These are phyloP conservation scores for Malassezia psittaci DNA, from an alignment of 1,284 basidiomycete species.

Conservation along the genomic window DNA sequence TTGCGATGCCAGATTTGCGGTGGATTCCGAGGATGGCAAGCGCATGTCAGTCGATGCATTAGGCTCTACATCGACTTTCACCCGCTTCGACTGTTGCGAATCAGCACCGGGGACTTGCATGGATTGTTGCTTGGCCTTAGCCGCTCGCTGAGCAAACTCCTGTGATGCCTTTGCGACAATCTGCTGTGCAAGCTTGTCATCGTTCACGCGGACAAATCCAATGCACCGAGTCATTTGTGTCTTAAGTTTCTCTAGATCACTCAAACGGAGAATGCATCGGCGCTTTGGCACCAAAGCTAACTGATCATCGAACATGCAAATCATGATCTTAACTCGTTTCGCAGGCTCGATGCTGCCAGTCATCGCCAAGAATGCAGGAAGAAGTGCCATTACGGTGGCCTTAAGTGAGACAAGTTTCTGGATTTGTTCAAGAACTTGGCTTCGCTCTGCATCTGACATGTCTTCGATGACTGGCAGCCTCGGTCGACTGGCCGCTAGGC, in stretches of 20 bases:
- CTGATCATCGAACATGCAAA: constrained; percentile 44
- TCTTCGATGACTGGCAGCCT: constrained; percentile 33
- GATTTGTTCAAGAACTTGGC: constrained; percentile 34
- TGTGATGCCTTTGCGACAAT: constrained; percentile 19
- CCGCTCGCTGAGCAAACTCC: background rate
- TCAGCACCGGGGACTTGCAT: background rate
- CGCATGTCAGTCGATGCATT: background rate
- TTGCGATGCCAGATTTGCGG: too few relatives aligned
- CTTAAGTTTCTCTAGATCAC: constrained; percentile 44
- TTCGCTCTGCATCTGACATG: constrained; percentile 34
- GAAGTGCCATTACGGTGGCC: constrained; percentile 33
- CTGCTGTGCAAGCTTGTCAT: constrained; percentile 32
- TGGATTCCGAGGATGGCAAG: too few relatives aligned
- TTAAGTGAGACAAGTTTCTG: constrained; percentile 33
- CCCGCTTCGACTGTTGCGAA: background rate
- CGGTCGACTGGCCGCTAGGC: constrained; percentile 8
- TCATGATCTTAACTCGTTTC: constrained; percentile 44
- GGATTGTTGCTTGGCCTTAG: background rate
- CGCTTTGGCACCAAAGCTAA: constrained; percentile 29
- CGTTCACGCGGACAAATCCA: constrained; percentile 39
- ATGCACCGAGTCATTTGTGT: constrained; percentile 44
- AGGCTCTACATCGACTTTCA: background rate
- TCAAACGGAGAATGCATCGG: constrained; percentile 33
- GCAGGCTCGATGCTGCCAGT: constrained; percentile 37
- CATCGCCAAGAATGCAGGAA: constrained; percentile 45